phyloP scores from a whole-genome alignment of 2,329 filamentous ascomycete genomes.

The Aspergillus niger region DNA sequence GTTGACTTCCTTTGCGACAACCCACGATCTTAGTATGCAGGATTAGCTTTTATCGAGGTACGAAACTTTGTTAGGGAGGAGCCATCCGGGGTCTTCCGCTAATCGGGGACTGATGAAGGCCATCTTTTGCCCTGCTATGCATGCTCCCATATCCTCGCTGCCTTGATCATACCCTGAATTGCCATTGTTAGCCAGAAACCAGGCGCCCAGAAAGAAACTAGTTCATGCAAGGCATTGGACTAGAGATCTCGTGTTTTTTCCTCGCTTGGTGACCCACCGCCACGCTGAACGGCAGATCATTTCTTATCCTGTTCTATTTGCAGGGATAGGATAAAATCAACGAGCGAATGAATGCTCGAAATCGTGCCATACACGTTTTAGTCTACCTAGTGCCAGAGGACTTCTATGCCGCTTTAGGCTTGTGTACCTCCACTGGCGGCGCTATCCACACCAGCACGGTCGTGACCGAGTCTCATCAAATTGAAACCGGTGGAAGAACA shows the following conservation, averaged over 20 bases:
- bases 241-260: neutral
- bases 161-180: neutral
- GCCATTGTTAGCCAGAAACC: neutral
- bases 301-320: neutral
- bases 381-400: neutral
- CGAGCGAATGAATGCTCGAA: neutral
- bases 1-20: neutral
- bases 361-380: neutral
- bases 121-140: neutral
- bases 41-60: neutral
- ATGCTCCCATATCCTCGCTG: neutral
- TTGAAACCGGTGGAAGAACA: neutral
- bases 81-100: neutral
- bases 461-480: neutral
- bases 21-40: neutral
- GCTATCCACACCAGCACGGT: neutral
- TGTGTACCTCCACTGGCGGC: neutral
- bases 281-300: neutral
- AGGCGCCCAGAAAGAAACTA: neutral
- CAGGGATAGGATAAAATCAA: neutral
- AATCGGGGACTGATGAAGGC: neutral
- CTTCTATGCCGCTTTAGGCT: neutral
- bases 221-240: neutral
- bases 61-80: neutral
- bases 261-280: neutral